Percentiles rank a stretch among this genome's conserved stretches.
These are phyloP conservation scores for Trypanosoma boissoni DNA, from an alignment of 208 protist species.

Conservation along the genomic window DNA sequence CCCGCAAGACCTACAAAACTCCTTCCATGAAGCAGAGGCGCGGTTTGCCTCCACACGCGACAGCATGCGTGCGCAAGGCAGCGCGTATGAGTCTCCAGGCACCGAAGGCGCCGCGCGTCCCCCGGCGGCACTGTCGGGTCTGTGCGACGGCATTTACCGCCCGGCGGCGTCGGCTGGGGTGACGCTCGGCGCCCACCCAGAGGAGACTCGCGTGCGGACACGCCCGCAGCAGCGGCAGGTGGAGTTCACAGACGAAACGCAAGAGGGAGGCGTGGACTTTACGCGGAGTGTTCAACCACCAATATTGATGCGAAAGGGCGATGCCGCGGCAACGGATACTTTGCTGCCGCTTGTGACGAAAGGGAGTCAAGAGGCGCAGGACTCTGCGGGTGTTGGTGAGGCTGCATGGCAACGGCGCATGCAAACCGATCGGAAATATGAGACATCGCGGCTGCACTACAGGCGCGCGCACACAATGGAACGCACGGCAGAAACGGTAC, in stretches of 20 bases:
- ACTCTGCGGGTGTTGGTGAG: neutral
- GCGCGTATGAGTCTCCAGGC: neutral
- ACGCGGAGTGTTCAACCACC: constrained; percentile 3
- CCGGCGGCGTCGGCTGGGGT: constrained; percentile 3
- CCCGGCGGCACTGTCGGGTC: constrained; percentile 15
- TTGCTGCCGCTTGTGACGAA: neutral
- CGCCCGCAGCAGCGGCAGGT: neutral
- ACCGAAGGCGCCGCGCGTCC: neutral
- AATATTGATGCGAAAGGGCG: too few species aligned
- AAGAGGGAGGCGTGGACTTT: constrained; percentile 17
- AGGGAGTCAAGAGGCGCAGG: neutral
- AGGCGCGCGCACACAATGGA: constrained; percentile 7
- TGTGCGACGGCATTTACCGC: constrained; percentile 28
- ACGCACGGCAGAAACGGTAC: neutral
- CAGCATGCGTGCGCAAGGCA: too few species aligned
- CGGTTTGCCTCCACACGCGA: too few species aligned
- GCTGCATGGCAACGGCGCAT: neutral
- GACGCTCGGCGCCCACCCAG: constrained; percentile 27
- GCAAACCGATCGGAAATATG: constrained; percentile 3
- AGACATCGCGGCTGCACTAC: constrained; percentile 29
- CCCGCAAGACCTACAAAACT: constrained; percentile 30
- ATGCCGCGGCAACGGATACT: neutral
- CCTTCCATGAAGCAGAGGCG: constrained; percentile 24
- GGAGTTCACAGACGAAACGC: constrained; percentile 16
- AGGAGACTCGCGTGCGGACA: neutral